A percentile compares a stretch with the other conserved stretches of the same genome.
Evolutionary conservation across 306 rosid species (phyloP).

Genomic region (Vicia sativa): DNA sequence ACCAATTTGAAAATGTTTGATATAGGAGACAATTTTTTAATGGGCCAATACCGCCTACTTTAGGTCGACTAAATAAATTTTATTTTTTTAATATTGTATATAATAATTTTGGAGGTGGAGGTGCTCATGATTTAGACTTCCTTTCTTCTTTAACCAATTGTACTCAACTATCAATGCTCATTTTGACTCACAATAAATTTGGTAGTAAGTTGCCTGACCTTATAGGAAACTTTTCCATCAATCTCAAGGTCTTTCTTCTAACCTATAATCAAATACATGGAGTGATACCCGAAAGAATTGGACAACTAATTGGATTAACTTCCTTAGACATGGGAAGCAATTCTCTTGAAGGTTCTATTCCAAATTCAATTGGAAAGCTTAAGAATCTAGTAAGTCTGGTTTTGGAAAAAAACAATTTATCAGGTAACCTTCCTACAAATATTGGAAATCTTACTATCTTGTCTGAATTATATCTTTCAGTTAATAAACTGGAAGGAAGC

Average conservation of each 20-base stretch:
- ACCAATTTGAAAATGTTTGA: too few relatives aligned
- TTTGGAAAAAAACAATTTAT: background rate
- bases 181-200: too few relatives aligned
- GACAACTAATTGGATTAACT: constrained; percentile 10
- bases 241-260: too few relatives aligned
- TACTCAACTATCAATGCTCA: background rate
- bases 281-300: constrained; percentile 32
- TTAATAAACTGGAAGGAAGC: constrained; percentile 31
- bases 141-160: too few relatives aligned
- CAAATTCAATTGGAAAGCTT: constrained; percentile 33
- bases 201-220: too few relatives aligned
- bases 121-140: too few relatives aligned
- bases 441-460: constrained; percentile 41
- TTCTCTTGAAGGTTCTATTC: constrained; percentile 32
- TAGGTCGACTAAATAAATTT: too few relatives aligned
- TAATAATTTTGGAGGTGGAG: too few relatives aligned
- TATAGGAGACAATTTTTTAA: too few relatives aligned
- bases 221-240: constrained; percentile 19
- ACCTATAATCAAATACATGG: constrained; percentile 40
- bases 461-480: background rate
- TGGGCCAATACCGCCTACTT: too few relatives aligned
- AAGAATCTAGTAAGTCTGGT: background rate
- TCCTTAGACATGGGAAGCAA: background rate
- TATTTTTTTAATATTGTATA: too few relatives aligned
- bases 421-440: background rate